Percentiles rank a stretch among this genome's conserved stretches.
phyloP scores from a whole-genome alignment of 768 basidiomycete genomes.

The Royoungia palumana region DNA sequence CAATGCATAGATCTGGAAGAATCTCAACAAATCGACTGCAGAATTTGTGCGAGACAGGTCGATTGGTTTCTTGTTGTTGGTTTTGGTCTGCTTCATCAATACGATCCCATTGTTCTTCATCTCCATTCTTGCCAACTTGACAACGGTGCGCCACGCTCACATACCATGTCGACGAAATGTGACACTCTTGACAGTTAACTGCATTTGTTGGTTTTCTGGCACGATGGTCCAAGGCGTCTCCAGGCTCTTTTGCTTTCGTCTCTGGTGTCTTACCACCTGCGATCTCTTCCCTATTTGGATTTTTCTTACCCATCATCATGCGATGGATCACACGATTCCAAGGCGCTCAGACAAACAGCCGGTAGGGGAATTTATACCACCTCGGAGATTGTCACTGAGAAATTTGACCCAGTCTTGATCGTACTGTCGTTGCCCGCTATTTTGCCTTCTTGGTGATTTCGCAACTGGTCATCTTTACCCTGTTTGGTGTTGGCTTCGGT shows the following conservation, averaged over 20 bases:
- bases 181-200: slow-evolving; percentile 29
- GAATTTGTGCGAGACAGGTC: slow-evolving; percentile 64
- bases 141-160: slow-evolving; percentile 50
- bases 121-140: slow-evolving; percentile 88
- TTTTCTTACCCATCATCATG: slow-evolving; percentile 90
- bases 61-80: slow-evolving; percentile 77
- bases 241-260: slow-evolving; percentile 70
- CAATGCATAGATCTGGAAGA: slow-evolving; percentile 73
- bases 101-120: slow-evolving; percentile 89
- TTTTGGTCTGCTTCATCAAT: slow-evolving; percentile 87
- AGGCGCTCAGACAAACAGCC: slow-evolving; percentile 41
- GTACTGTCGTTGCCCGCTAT: slow-evolving; percentile 89
- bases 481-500: slow-evolving; percentile 89
- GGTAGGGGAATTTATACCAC: slow-evolving; percentile 14
- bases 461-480: slow-evolving; percentile 90
- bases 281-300: slow-evolving; percentile 84
- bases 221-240: slow-evolving; percentile 64
- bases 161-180: background rate
- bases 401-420: slow-evolving; percentile 63
- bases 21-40: slow-evolving; percentile 70
- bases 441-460: slow-evolving; percentile 92
- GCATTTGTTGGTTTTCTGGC: slow-evolving; percentile 72
- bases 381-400: too few relatives aligned
- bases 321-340: slow-evolving; percentile 74
- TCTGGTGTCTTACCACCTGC: slow-evolving; percentile 93